A percentile compares a stretch with the other conserved stretches of the same genome.
Conservation (phyloP, 2,329 filamentous ascomycete genomes). For the Fusarium sp. region DNA sequence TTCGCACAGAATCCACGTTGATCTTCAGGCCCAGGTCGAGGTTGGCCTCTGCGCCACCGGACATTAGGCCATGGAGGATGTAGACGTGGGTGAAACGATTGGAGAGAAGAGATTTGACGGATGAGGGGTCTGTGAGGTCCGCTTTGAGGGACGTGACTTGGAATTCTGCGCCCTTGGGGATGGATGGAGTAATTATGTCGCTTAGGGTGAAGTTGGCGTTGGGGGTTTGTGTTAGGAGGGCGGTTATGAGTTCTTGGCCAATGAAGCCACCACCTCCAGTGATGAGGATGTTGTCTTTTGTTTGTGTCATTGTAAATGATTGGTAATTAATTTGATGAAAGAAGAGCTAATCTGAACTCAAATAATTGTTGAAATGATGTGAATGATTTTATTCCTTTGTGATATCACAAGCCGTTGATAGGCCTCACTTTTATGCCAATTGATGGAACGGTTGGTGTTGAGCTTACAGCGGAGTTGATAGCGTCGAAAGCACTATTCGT, state of each 20-base stretch:
- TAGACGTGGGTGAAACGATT: slow-evolving; percentile 60
- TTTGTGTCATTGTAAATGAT: slow-evolving; percentile 19
- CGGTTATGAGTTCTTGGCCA: slow-evolving; percentile 69
- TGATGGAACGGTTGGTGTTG: background rate
- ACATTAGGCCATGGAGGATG: slow-evolving; percentile 74
- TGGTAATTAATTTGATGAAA: accelerated
- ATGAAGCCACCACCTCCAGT: slow-evolving; percentile 75
- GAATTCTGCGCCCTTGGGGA: slow-evolving; percentile 55
- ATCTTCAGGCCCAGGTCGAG: slow-evolving; percentile 66
- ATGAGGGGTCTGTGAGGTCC: slow-evolving; percentile 41
- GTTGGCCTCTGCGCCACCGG: slow-evolving; percentile 69
- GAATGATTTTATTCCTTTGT: background rate
- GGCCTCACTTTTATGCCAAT: background rate
- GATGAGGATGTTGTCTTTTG: slow-evolving; percentile 61
- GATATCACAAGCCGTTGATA: background rate
- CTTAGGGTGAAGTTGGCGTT: slow-evolving; percentile 63
- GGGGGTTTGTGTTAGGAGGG: slow-evolving; percentile 59
- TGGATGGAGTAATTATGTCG: slow-evolving; percentile 65
- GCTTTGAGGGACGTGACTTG: slow-evolving; percentile 44
- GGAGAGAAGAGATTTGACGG: slow-evolving; percentile 46
- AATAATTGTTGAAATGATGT: background rate
- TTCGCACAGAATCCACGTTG: slow-evolving; percentile 68
- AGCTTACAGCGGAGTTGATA: background rate
- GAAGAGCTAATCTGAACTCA: background rate
- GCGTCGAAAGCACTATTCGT: background rate